Evolutionary conservation across 768 basidiomycete genomes (phyloP).

Genomic region (Sporobolomyces pararoseus): DNA sequence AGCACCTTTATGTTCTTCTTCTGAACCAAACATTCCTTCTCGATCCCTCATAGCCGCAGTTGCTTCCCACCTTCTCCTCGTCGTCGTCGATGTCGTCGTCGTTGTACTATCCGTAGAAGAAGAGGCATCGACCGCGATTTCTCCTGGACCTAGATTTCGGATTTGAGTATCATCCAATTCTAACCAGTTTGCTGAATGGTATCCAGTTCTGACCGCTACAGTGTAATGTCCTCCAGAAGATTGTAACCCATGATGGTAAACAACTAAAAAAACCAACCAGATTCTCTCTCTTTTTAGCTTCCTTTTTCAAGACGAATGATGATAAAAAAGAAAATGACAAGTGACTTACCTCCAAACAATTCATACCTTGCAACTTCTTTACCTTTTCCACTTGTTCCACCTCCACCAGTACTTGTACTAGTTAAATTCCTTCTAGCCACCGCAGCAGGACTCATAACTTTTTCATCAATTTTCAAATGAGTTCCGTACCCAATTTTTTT

Average conservation of each 20-base stretch:
- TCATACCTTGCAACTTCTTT: constrained; percentile 50
- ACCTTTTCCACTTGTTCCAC: neutral
- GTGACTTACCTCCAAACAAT: constrained; percentile 52
- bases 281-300: too few species aligned
- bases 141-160: constrained; percentile 52
- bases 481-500: constrained; percentile 75
- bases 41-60: constrained; percentile 20
- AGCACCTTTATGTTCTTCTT: constrained; percentile 26
- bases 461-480: constrained; percentile 65
- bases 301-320: neutral
- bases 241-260: constrained; percentile 89
- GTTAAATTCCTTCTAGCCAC: constrained; percentile 60
- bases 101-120: neutral
- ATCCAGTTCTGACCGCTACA: constrained; percentile 72
- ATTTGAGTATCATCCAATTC: constrained; percentile 90
- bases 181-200: constrained; percentile 62
- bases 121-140: constrained; percentile 20
- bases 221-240: constrained; percentile 95
- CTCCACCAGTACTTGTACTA: constrained; percentile 44
- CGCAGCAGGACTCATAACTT: constrained; percentile 48
- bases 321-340: neutral
- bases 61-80: constrained; percentile 5
- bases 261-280: too few species aligned
- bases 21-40: constrained; percentile 4
- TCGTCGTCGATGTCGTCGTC: neutral